Base-by-base conservation (phyloP, 2,329 filamentous ascomycete genomes). In the Fusarium aywerte region DNA sequence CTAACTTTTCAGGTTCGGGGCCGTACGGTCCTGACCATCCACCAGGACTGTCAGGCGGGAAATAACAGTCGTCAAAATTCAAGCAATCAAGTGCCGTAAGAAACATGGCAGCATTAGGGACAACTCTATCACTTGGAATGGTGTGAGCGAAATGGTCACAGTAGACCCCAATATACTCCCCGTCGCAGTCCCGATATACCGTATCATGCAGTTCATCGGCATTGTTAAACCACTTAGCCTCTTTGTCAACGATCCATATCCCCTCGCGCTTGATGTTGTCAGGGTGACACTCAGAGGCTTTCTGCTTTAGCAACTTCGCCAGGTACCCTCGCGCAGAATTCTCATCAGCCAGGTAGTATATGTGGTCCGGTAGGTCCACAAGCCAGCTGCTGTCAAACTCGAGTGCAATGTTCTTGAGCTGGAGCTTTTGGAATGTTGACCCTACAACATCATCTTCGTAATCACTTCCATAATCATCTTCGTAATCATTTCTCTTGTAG, bases 181-280 rank as follows among this genome's bases (percentile, higher is more conserved):
- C 29, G 8, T 57, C 39, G 15, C 33, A 57, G 44, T 50, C 60
- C 1, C 15, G 32, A 40, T 40, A 56, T 11, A 51, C 23, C 4
- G 51, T 13, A 9, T 16, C 15, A 20, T 23, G 7, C 9, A 36
- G 4, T 7, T 23, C 21, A 9, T 7, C 2, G 3, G 29, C 12
- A n/a, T 11, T 11, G 7, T 4, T 35, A 7, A 10, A n/a, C 55
- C 55, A 60, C 21, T 10, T 38, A 3, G 47, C 32, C 12, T 16
- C 16, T 8, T 60, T 54, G 20, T 54, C 55, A 31, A 54, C 35
- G 18, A 62, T 27, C 55, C 55, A 60, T n/a, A 62, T 35, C 4
- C 20, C 27, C 7, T 6, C 2, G 3, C 23, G 5, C 10, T 16
- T 11, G 7, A 40, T 8, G 21, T 8, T 8, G 33, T 7, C 5